Evolutionary conservation across 371 early-diverging fungal genomes (phyloP), one percentile per base, ranked within the genome.

Genomic region (Mortierella sp.): DNA sequence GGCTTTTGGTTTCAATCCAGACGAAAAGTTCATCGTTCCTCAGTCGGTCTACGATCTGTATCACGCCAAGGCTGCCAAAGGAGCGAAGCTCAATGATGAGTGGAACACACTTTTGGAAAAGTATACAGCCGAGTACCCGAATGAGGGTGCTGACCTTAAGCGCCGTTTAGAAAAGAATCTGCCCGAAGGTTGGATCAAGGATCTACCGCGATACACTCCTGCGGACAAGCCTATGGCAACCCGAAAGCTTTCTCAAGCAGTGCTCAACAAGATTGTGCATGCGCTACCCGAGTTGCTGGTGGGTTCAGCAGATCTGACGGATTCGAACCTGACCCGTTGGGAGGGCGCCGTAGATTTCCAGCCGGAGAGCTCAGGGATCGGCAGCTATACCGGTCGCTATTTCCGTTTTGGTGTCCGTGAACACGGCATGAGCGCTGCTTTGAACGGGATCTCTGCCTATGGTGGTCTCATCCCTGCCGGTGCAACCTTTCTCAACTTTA

Each of bases 231-330:
- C 94, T n/a, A 84, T 90, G 46, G 97, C 98, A 19, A 96, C 98
- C n/a, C 90, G 93, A 67, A 97, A 97, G 82, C 82, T 91, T 54
- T 94, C 93, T 14, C 93, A 95, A 79, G 82, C 71, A 55, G 92
- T 94, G 47, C 73, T 99, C 58, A 94, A 94, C 81, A 89, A 90
- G 49, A 73, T 98, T 48, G 92, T 94, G 13, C 86, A 89, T 27
- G 69, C 83, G 26, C 42, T 96, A 39, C 94, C 96, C 7, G 96
- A 95, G 81, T 83, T 99, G 21, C 79, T 99, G 63, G 94, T 98
- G 72, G 99, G 99, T n/a, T 98, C 98, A 46, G 99, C 99, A 28
- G 99, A 99, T 85, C 85, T 99, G 80, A 96, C 99, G 47, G 93
- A 90, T n/a, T 99, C 99, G 54, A 98, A 96, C 85, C 84, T 96